phyloP scores from a whole-genome alignment of 768 basidiomycete genomes.

The Pisolithus microcarpus region DNA sequence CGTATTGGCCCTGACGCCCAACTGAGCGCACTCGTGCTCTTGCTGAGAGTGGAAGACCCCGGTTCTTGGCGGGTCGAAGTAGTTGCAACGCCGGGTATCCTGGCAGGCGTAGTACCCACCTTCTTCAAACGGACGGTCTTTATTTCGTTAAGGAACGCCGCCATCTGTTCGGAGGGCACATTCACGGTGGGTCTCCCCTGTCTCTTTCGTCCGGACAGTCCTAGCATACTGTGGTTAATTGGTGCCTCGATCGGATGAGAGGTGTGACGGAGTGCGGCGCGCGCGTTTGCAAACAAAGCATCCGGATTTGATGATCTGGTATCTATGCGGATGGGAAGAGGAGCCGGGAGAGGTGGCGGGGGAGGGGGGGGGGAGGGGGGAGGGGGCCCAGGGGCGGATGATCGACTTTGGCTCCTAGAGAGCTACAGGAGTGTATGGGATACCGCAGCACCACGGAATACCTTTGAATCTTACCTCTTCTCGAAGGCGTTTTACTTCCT shows the following conservation, averaged over 20 bases:
- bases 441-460: neutral
- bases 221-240: conserved; percentile 42
- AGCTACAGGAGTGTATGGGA: conserved; percentile 32
- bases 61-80: neutral
- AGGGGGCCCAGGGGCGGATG: conserved; percentile 15
- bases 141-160: conserved; percentile 72
- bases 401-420: conserved; percentile 30
- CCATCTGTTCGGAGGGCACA: conserved; percentile 77
- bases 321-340: conserved; percentile 26
- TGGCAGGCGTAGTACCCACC: conserved; percentile 31
- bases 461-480: conserved; percentile 39
- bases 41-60: conserved; percentile 25
- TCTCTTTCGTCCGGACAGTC: conserved; percentile 30
- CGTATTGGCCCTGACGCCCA: conserved; percentile 4
- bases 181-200: conserved; percentile 62
- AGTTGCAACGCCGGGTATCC: conserved; percentile 10
- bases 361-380: conserved; percentile 42
- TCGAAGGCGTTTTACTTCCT: conserved; percentile 53
- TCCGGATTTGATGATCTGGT: conserved; percentile 23
- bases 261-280: conserved; percentile 57
- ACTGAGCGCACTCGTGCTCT: conserved; percentile 18
- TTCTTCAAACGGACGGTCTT: conserved; percentile 66
- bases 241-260: conserved; percentile 55
- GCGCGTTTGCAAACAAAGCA: conserved; percentile 47
- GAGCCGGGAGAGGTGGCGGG: conserved; percentile 27